Evolutionary conservation across 257 asterid genomes (phyloP).

Genomic region (Nicotiana sylvestris): DNA sequence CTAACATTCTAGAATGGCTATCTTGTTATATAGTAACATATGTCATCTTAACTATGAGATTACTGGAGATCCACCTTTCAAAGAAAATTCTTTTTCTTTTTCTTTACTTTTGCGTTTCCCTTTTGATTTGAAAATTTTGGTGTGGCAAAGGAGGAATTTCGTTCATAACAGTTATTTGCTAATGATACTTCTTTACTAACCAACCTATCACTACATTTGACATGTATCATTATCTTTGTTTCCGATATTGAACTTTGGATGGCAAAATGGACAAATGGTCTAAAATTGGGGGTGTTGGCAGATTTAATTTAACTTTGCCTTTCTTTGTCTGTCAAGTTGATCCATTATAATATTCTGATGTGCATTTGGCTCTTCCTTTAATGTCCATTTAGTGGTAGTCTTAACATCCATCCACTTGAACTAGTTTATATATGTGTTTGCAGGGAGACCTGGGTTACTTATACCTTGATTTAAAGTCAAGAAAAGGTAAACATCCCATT

Average conservation of each 20-base stretch:
- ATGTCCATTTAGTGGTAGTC: conserved; percentile 7
- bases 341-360: background rate
- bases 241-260: background rate
- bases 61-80: background rate
- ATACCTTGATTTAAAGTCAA: conserved; percentile 89
- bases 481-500: conserved; percentile 81
- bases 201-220: background rate
- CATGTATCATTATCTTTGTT: background rate
- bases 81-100: background rate
- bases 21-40: background rate
- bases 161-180: background rate
- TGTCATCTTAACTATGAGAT: background rate
- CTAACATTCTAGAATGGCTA: background rate
- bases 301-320: background rate
- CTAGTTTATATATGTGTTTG: conserved; percentile 19
- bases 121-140: conserved; percentile 4
- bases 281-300: background rate
- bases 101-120: background rate
- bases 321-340: background rate
- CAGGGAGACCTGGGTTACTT: conserved; percentile 91
- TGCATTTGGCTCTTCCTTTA: background rate
- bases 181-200: background rate
- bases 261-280: background rate
- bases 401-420: conserved; percentile 23
- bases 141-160: background rate